Evolutionary conservation across 352 stramenopile genomes (phyloP), one percentile per base, ranked within the genome.

Genomic region (Globisporangium mamillatum): DNA sequence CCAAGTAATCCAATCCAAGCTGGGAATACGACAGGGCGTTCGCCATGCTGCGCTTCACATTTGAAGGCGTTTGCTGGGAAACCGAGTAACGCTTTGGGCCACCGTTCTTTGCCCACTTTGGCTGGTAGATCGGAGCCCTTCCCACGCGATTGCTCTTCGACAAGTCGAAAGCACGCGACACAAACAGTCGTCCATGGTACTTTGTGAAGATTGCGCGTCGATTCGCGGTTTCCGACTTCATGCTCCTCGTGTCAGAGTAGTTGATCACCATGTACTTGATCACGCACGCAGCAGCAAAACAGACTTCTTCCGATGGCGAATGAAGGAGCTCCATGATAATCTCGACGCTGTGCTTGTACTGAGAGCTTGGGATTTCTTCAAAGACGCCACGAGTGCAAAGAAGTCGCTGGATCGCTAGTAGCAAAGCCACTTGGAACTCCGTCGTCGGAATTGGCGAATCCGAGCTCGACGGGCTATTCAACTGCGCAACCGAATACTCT

Each of bases 201-300:
- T 93, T 93, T 1, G 88, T 90, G 60, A 96, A 96, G 27, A 94
- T 85, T 29, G 86, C 81, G 44, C 86, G 84, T 22, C 88, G 86
- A 66, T 96, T 96, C 50, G 87, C 82, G 12, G 84, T 89, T 66
- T 96, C 88, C 2, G 87, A 92, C 67, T 93, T 96, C 65, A 94
- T 80, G 54, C 86, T 96, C 38, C 83, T 76, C 24, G 87, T 92
- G 67, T 92, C 85, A n/a, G 88, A 94, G 74, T 94, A 96, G 70
- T 96, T 96, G 67, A 96, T 82, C 53, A 93, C 86, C 88, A 96
- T 94, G 65, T 92, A 94, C 77, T 94, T 94, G 71, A 96, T 82
- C 60, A 93, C 88, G 38, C 81, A 85, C 6, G 88, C 83, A 4
- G 88, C 86, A 25, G 88, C 86, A 68, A 96, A 92, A 60, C 84